A percentile compares a stretch with the other conserved stretches of the same genome.
These are phyloP conservation scores for Diplotaxis tenuifolia DNA, from an alignment of 345 rosid species.

Conservation along the genomic window DNA sequence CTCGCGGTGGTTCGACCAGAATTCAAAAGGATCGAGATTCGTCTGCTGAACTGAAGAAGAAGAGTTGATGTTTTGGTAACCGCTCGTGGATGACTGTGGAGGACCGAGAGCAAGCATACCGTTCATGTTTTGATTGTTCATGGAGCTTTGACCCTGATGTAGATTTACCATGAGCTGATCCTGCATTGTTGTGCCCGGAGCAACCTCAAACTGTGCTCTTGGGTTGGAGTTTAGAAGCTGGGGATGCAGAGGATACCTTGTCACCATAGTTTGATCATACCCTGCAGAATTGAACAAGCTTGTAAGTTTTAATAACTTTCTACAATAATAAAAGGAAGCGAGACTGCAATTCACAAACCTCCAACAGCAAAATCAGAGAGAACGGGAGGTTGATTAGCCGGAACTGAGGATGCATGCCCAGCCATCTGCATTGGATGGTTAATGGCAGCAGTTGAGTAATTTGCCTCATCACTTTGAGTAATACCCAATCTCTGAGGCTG, in stretches of 20 bases:
- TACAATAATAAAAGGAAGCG: neutral
- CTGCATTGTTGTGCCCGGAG: no score
- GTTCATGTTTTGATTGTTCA: no score
- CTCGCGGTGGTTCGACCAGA: neutral
- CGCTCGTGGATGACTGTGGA: neutral
- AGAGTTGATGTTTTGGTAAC: neutral
- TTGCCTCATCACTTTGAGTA: neutral
- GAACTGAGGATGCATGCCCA: neutral
- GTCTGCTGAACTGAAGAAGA: neutral
- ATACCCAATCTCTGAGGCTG: neutral
- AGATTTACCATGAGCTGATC: no score
- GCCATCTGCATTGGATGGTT: neutral
- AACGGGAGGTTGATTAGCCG: neutral
- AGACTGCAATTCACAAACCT: neutral
- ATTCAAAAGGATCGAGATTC: neutral
- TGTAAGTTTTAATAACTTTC: neutral
- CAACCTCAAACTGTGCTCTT: no score
- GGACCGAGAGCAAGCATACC: no score
- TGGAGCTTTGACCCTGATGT: no score
- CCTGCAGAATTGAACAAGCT: neutral
- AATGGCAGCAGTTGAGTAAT: neutral
- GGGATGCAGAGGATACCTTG: no score
- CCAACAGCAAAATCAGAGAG: neutral
- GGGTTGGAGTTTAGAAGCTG: no score
- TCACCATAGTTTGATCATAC: neutral